phyloP scores from a whole-genome alignment of 345 rosid species.

The Cardamine occulta region DNA sequence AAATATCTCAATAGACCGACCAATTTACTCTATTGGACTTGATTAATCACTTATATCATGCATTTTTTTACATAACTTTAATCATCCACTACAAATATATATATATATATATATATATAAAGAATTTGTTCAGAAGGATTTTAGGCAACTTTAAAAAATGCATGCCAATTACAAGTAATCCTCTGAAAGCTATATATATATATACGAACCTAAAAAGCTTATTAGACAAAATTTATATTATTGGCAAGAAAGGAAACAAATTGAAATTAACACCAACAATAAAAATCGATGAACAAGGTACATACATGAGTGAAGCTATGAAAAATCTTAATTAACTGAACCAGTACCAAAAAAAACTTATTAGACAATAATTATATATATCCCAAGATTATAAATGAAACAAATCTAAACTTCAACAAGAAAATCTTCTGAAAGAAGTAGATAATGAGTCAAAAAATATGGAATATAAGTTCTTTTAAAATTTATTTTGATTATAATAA shows the following conservation, averaged over 20 bases:
- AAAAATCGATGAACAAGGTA: not conserved
- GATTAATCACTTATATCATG: not conserved
- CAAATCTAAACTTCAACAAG: not conserved
- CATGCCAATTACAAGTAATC: not conserved
- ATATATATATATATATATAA: not conserved
- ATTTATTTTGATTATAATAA: no score
- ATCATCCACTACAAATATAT: not conserved
- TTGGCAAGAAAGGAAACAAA: not conserved
- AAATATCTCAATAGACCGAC: not conserved
- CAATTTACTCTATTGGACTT: slow-evolving; percentile 22
- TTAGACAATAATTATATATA: no score
- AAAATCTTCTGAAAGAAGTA: no score
- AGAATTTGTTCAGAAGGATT: not conserved
- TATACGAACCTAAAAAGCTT: not conserved
- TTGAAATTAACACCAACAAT: not conserved
- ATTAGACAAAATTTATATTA: not conserved
- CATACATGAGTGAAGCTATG: no score
- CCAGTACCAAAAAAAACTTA: no score
- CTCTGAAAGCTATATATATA: not conserved
- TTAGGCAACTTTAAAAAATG: not conserved
- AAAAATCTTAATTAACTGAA: no score
- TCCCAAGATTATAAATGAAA: not conserved
- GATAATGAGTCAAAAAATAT: not conserved
- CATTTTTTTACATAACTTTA: not conserved
- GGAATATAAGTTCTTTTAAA: no score